Evolutionary conservation across 306 rosid genomes (phyloP).

Genomic region (Vicia sativa): DNA sequence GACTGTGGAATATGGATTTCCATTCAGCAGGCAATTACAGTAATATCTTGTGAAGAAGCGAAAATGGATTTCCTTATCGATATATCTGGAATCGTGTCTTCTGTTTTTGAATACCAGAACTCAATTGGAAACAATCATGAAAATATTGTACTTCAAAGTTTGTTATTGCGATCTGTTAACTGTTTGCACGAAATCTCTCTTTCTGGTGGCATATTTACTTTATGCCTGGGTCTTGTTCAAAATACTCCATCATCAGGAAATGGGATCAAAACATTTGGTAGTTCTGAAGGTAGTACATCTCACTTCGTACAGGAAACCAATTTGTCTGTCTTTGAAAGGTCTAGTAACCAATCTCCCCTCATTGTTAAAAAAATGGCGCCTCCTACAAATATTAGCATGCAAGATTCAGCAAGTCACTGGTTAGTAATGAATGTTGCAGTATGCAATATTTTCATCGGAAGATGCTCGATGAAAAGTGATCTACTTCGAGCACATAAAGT

Average conservation of each 20-base stretch:
- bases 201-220: constrained; percentile 52
- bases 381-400: constrained; percentile 41
- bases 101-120: constrained; percentile 57
- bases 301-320: constrained; percentile 41
- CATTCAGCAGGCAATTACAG: constrained; percentile 53
- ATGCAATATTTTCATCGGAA: constrained; percentile 59
- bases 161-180: constrained; percentile 49
- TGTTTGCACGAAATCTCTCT: constrained; percentile 70
- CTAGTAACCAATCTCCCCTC: constrained; percentile 42
- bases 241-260: constrained; percentile 47
- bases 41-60: constrained; percentile 62
- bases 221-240: constrained; percentile 44
- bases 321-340: constrained; percentile 45
- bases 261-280: constrained; percentile 38
- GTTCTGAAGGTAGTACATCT: constrained; percentile 48
- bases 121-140: constrained; percentile 44
- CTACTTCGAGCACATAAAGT: constrained; percentile 57
- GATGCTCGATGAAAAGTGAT: constrained; percentile 60
- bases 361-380: constrained; percentile 42
- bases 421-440: constrained; percentile 54
- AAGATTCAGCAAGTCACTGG: constrained; percentile 52
- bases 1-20: constrained; percentile 77
- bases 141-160: constrained; percentile 50
- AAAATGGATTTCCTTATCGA: constrained; percentile 55
- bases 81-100: constrained; percentile 53